Conservation (phyloP, 257 asterid species). For the Scutellaria barbata region DNA sequence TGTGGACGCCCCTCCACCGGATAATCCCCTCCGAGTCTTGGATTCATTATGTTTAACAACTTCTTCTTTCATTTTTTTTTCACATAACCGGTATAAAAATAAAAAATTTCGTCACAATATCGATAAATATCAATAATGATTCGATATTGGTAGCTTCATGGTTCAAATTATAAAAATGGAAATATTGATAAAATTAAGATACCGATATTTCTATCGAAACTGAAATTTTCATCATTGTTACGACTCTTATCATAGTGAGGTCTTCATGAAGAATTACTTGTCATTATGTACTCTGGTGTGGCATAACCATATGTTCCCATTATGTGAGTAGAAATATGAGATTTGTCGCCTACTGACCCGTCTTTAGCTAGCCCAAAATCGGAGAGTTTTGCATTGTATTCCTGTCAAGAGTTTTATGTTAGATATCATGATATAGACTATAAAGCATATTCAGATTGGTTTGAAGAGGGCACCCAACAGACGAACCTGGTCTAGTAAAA, state of each 20-base stretch:
- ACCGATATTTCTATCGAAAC: no score
- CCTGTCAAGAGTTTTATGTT: conserved; percentile 44
- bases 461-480: background rate
- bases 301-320: conserved; percentile 79
- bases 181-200: no score
- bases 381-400: conserved; percentile 75
- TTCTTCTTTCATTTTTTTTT: conserved; percentile 47
- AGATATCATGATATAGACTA: background rate
- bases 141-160: no score
- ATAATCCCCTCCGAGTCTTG: conserved; percentile 78
- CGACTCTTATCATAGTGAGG: no score
- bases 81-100: no score
- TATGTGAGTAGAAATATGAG: conserved; percentile 86
- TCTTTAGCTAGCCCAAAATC: conserved; percentile 88
- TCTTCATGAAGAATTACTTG: conserved; percentile 33
- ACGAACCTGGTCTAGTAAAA: conserved; percentile 68
- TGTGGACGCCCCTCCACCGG: conserved; percentile 73
- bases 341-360: conserved; percentile 84
- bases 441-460: background rate
- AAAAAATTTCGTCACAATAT: no score
- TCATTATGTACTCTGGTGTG: conserved; percentile 66
- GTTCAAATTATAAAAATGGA: no score
- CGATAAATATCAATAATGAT: no score
- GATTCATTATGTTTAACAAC: conserved; percentile 71
- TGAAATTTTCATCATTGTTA: no score